These are phyloP conservation scores for Cordyceps sp. DNA, from an alignment of 2,329 filamentous ascomycete species.

Conservation along the genomic window DNA sequence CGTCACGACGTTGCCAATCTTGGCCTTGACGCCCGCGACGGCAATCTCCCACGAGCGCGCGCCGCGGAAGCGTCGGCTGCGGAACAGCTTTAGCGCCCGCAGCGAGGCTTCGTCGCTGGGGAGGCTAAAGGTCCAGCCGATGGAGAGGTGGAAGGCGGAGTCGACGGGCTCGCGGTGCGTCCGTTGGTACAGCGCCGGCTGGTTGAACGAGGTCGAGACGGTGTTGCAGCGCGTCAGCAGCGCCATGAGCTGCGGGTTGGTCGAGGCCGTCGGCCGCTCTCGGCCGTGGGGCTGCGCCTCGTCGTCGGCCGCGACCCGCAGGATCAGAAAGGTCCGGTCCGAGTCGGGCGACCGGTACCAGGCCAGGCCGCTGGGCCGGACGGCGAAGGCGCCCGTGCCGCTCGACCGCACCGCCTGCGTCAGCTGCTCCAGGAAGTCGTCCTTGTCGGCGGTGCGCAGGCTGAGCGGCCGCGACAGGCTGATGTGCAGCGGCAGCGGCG, in stretches of 20 bases:
- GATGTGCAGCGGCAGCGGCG: constrained; percentile 70
- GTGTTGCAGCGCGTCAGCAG: constrained; percentile 54
- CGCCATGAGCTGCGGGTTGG: constrained; percentile 36
- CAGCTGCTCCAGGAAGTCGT: constrained; percentile 45
- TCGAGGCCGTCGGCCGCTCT: constrained; percentile 4
- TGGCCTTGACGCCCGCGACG: constrained; percentile 51
- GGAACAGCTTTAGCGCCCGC: constrained; percentile 10
- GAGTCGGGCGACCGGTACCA: constrained; percentile 39
- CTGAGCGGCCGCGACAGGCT: constrained; percentile 73
- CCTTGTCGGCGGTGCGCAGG: constrained; percentile 56
- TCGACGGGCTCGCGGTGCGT: constrained; percentile 8
- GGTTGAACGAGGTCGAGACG: constrained; percentile 39
- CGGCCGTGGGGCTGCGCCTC: constrained; percentile 9
- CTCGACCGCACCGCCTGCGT: constrained; percentile 18
- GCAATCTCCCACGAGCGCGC: constrained; percentile 28
- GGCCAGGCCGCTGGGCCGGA: constrained; percentile 21
- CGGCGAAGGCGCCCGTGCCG: constrained; percentile 15
- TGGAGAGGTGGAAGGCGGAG: constrained; percentile 65
- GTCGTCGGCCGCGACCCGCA: constrained; percentile 36
- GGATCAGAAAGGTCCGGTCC: constrained; percentile 70
- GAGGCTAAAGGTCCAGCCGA: constrained; percentile 61
- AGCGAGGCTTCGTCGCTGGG: constrained; percentile 24
- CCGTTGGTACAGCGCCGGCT: constrained; percentile 53
- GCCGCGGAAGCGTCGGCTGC: constrained; percentile 8
- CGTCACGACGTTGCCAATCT: constrained; percentile 56